phyloP scores from a whole-genome alignment of 345 rosid genomes.

The Corchorus olitorius region DNA sequence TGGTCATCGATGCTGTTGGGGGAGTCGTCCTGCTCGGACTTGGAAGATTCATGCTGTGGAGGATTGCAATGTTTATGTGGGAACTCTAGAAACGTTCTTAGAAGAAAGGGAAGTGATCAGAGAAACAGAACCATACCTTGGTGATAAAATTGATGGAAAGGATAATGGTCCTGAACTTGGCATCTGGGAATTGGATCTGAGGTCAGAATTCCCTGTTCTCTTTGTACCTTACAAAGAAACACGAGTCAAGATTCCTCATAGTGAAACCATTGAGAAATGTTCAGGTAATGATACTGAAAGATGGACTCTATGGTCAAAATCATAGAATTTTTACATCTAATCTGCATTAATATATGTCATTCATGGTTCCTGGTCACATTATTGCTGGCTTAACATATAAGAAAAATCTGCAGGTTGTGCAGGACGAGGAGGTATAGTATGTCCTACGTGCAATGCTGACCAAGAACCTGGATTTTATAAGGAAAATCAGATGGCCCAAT shows the following conservation, averaged over 20 bases:
- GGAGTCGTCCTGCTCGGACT: slow-evolving; percentile 94
- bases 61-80: slow-evolving; percentile 95
- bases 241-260: slow-evolving; percentile 55
- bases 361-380: not conserved
- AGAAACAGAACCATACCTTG: slow-evolving; percentile 65
- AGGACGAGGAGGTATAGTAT: slow-evolving; percentile 68
- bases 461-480: slow-evolving; percentile 81
- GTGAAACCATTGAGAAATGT: slow-evolving; percentile 80
- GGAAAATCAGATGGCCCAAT: slow-evolving; percentile 69
- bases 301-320: not conserved
- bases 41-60: slow-evolving; percentile 89
- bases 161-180: slow-evolving; percentile 60
- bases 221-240: slow-evolving; percentile 71
- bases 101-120: slow-evolving; percentile 79
- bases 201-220: slow-evolving; percentile 76
- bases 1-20: slow-evolving; percentile 97
- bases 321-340: not conserved
- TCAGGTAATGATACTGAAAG: slow-evolving; percentile 43
- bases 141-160: slow-evolving; percentile 56
- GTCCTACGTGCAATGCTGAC: slow-evolving; percentile 71
- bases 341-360: not conserved
- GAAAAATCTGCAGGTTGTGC: slow-evolving; percentile 56
- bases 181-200: slow-evolving; percentile 78
- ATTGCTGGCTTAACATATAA: slow-evolving; percentile 20
- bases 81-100: slow-evolving; percentile 85